Percentiles rank a stretch among this genome's conserved stretches.
Evolutionary conservation across 345 rosid species (phyloP).

Genomic region (Populus alba): DNA sequence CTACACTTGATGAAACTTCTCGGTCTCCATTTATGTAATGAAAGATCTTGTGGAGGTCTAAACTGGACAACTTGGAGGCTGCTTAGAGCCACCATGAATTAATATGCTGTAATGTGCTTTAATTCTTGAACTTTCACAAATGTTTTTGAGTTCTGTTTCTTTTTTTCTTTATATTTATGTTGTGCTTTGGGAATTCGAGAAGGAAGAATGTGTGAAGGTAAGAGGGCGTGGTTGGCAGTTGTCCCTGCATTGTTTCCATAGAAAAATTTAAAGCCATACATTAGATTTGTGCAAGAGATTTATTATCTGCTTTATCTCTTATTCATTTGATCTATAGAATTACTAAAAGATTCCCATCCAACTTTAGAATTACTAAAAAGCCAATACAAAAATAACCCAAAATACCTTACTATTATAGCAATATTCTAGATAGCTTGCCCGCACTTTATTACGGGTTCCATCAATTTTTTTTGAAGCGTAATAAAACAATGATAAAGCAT

Average conservation of each 20-base stretch:
- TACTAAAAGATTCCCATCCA: background rate
- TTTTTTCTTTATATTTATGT: background rate
- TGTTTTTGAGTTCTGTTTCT: background rate
- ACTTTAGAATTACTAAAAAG: background rate
- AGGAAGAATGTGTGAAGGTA: background rate
- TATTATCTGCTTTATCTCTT: background rate
- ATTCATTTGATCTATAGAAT: background rate
- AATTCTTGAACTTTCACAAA: background rate
- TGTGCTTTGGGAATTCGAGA: background rate
- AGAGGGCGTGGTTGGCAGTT: constrained; percentile 7
- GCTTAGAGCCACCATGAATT: constrained; percentile 60
- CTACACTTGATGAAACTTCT: constrained; percentile 46
- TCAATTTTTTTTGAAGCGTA: too few species aligned
- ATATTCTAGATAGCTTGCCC: too few species aligned
- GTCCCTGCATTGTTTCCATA: background rate
- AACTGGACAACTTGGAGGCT: constrained; percentile 46
- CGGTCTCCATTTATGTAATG: constrained; percentile 10
- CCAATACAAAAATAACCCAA: too few species aligned
- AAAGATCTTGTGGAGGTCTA: constrained; percentile 8
- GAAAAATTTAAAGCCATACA: constrained; percentile 25
- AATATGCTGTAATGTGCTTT: background rate
- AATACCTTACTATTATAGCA: too few species aligned
- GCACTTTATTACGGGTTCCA: fast-evolving
- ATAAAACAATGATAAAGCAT: too few species aligned
- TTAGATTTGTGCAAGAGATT: background rate